Base-by-base conservation (phyloP, 495 filamentous ascomycete species). In the Penicillium cosmopolitanum region DNA sequence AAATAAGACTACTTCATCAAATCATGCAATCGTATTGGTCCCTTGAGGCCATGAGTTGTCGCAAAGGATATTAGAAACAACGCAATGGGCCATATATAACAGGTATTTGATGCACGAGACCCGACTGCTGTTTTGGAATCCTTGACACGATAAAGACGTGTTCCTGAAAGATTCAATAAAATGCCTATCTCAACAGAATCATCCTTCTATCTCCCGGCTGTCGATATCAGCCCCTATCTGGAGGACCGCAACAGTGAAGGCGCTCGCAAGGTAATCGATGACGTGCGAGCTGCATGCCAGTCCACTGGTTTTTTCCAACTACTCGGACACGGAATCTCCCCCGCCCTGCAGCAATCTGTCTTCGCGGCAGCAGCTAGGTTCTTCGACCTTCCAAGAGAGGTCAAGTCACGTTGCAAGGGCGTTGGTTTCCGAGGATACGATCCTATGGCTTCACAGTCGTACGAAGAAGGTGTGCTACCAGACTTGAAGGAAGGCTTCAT, bases 261-360 rank as follows among this genome's bases (percentile, higher is more conserved):
- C 4, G 59, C 69, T 11, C 33, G 64, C 28, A 34, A 53, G 15
- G 53, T 75, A 34, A 62, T 73, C 40, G 48, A 61, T 8, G 56
- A 53, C 11, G 54, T 73, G 11, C 64, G 67, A 12, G 19, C 58
- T 2, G 73, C 72, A 47, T 74, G 73, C 55, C 34, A 55, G n/a
- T 60, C 69, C 1, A 72, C 64, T 1, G 75, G 75, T 16, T 76
- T 77, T 60, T 77, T 77, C 62, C 70, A 74, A 48, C 63, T 77
- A 51, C 62, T 47, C 18, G 66, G 65, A 48, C 73, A 76, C 53
- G 64, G 65, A n/a, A 52, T 75, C 13, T 50, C 62, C 12, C 43
- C 43, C 2, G 28, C 54, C 9, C 66, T 75, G 1, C 73, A 75
- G 53, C 15, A 68, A 10, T 25, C 35, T 28, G 53, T 74, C n/a